These are phyloP conservation scores for Purshia tridentata DNA, from an alignment of 306 rosid genomes.

Conservation along the genomic window DNA sequence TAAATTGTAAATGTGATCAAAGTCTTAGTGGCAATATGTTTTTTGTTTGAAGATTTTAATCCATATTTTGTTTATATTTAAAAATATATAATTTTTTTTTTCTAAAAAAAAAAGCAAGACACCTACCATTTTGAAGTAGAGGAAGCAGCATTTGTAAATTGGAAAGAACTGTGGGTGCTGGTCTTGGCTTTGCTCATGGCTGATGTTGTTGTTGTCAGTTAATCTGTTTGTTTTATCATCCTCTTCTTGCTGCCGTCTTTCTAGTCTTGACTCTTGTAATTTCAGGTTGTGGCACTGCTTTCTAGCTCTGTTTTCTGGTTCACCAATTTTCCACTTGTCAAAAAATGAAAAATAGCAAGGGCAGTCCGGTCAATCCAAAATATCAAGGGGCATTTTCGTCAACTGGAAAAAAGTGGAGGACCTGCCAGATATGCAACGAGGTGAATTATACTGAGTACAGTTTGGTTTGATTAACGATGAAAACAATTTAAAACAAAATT, in stretches of 20 bases:
- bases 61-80: too few species aligned
- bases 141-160: too few species aligned
- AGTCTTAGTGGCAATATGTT: too few species aligned
- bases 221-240: too few species aligned
- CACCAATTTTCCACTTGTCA: not conserved
- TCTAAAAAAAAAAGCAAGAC: too few species aligned
- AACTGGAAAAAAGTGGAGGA: not conserved
- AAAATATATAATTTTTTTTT: too few species aligned
- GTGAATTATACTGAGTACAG: constrained; percentile 15
- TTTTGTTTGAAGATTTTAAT: too few species aligned
- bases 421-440: constrained; percentile 36
- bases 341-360: not conserved
- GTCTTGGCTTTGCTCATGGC: not conserved
- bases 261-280: not conserved
- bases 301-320: not conserved
- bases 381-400: constrained; percentile 25
- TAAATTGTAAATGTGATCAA: too few species aligned
- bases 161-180: too few species aligned
- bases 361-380: not conserved
- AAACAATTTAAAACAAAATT: too few species aligned
- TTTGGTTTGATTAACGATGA: constrained; percentile 32
- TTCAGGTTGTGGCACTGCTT: not conserved
- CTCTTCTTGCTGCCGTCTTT: not conserved
- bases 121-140: too few species aligned
- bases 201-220: not conserved